These are phyloP conservation scores for Entomortierella beljakovae DNA, from an alignment of 192 early-diverging fungal genomes.

Conservation along the genomic window DNA sequence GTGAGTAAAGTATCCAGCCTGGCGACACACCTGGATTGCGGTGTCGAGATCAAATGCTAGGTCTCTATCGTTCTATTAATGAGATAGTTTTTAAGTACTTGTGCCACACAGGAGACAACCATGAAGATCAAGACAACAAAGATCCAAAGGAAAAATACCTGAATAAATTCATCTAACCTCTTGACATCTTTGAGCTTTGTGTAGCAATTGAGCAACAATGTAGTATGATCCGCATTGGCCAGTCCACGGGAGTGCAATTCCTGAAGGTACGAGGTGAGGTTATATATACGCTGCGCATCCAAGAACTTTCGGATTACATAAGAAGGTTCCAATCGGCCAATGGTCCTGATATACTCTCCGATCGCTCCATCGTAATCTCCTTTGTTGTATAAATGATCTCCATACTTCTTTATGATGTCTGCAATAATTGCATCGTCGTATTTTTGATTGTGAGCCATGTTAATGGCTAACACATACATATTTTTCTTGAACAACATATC, in stretches of 20 bases:
- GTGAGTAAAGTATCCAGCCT: slow-evolving; percentile 90
- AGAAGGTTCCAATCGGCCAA: slow-evolving; percentile 93
- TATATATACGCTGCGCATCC: slow-evolving; percentile 93
- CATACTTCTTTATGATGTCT: slow-evolving; percentile 95
- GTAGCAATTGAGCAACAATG: slow-evolving; percentile 96
- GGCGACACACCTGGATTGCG: slow-evolving; percentile 92
- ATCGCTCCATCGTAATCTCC: slow-evolving; percentile 92
- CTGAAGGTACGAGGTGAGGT: slow-evolving; percentile 90
- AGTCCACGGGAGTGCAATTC: slow-evolving; percentile 87
- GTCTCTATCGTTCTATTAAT: slow-evolving; percentile 71
- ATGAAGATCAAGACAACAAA: too few species aligned
- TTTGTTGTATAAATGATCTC: slow-evolving; percentile 93
- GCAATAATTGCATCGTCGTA: slow-evolving; percentile 87
- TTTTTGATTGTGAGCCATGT: slow-evolving; percentile 83
- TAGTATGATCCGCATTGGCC: slow-evolving; percentile 96
- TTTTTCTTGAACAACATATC: slow-evolving; percentile 92
- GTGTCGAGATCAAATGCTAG: slow-evolving; percentile 94
- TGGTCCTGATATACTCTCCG: slow-evolving; percentile 91
- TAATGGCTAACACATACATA: slow-evolving; percentile 90
- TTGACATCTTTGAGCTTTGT: slow-evolving; percentile 92
- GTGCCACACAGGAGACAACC: too few species aligned
- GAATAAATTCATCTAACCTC: slow-evolving; percentile 90
- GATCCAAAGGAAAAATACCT: slow-evolving; percentile 51
- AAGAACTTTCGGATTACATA: slow-evolving; percentile 98
- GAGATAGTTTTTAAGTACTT: neutral